Conservation (phyloP, 768 basidiomycete genomes). For the Collybiopsis confluens region DNA sequence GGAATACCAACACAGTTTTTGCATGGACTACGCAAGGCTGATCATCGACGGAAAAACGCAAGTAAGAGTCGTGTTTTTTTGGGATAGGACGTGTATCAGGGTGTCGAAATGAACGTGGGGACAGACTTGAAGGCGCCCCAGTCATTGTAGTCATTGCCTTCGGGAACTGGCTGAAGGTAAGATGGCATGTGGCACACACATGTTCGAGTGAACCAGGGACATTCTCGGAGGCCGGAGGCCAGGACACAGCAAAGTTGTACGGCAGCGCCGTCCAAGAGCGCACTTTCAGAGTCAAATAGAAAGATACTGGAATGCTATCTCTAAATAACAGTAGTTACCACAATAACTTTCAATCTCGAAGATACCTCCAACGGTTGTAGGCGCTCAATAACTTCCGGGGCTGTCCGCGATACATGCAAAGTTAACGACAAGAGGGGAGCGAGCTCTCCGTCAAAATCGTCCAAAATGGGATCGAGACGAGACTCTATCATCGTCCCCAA, state of each 20-base stretch:
- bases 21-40: not conserved
- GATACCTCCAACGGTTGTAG: not conserved
- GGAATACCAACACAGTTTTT: not conserved
- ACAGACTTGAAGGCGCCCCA: not conserved
- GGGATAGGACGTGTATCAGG: not conserved
- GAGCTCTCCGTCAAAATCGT: not conserved
- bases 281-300: too few relatives aligned
- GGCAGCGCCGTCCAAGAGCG: too few relatives aligned
- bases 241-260: too few relatives aligned
- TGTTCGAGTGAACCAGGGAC: too few relatives aligned
- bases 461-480: not conserved
- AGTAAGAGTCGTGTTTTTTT: not conserved
- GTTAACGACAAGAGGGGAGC: not conserved
- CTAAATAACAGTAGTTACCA: not conserved
- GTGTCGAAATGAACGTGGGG: not conserved
- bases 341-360: not conserved
- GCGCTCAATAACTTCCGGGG: not conserved
- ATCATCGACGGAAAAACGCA: not conserved
- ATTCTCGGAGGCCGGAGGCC: too few relatives aligned
- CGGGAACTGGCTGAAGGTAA: too few relatives aligned
- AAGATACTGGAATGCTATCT: too few relatives aligned
- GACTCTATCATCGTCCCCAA: not conserved
- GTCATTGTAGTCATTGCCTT: too few relatives aligned
- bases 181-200: too few relatives aligned
- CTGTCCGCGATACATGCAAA: not conserved